These are phyloP conservation scores for Glaciozyma antarctica DNA, from an alignment of 768 basidiomycete species.

Conservation along the genomic window DNA sequence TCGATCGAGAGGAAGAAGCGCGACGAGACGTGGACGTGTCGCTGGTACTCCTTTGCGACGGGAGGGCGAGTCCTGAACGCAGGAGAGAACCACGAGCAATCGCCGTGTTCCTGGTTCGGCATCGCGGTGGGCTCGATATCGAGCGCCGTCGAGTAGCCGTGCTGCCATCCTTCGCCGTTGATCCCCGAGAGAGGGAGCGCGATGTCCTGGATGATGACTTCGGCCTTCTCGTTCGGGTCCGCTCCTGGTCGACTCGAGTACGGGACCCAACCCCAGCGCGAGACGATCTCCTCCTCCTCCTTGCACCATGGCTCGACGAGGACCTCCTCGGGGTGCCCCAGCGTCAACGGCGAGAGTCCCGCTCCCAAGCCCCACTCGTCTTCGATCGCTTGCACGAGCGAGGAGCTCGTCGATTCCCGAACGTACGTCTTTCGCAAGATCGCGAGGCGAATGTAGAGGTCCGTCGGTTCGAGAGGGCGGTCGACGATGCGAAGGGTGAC, in stretches of 20 bases:
- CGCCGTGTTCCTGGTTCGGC: constrained; percentile 31
- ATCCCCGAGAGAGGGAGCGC: constrained; percentile 25
- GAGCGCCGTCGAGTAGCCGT: constrained; percentile 34
- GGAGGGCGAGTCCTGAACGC: constrained; percentile 29
- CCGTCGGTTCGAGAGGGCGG: constrained; percentile 34
- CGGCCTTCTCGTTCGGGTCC: constrained; percentile 30
- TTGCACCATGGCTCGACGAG: constrained; percentile 33
- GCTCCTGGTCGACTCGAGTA: constrained; percentile 32
- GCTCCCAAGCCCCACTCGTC: constrained; percentile 33
- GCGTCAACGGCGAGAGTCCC: constrained; percentile 13
- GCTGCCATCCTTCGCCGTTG: constrained; percentile 28
- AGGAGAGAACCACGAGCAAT: constrained; percentile 36
- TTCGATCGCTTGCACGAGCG: constrained; percentile 25
- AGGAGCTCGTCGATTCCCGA: constrained; percentile 27
- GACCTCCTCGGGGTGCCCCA: constrained; percentile 34
- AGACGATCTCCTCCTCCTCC: constrained; percentile 36
- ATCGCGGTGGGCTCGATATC: constrained; percentile 32
- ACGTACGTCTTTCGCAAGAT: constrained; percentile 35
- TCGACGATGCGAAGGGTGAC: constrained; percentile 34
- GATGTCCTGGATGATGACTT: constrained; percentile 34
- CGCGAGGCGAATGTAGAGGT: constrained; percentile 36
- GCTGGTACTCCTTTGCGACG: constrained; percentile 28
- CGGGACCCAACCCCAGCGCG: constrained; percentile 34
- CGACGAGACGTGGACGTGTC: constrained; percentile 32
- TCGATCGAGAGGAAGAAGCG: constrained; percentile 36